Evolutionary conservation across 345 rosid genomes (phyloP), one percentile per base, ranked within the genome.

Genomic region (Brassica incana): DNA sequence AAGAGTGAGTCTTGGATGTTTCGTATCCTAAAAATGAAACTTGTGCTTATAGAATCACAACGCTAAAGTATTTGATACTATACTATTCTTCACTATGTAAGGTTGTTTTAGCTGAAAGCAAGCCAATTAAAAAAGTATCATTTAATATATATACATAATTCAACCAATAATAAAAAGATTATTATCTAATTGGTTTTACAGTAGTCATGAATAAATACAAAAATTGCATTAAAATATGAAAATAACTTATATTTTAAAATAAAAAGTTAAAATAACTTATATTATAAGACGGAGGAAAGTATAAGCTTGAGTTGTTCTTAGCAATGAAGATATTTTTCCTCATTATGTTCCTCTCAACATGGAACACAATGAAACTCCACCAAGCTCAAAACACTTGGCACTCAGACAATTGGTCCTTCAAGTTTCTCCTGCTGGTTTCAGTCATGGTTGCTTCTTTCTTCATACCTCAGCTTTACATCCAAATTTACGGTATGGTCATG

Each of bases 1-100:
- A 36, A 93, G 97, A 1, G 92, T 92, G 84, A 94, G 97, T 72
- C 83, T 92, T 16, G 97, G 98, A 84, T 90, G 97, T 82, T 94
- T 92, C 72, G 97, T 94, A 92, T 94, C 97, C 65, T 88, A 2
- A 43, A 66, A n/a, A 18, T 27, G 43, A 40, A 29, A 25, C 10
- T 71, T 38, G 45, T 52, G 38, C 6, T 62, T 65, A 75, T 27
- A 10, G 10, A 64, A 3, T 69, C 61, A 71, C 18, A 69, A 11
- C 35, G 14, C 14, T 33, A 48, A 54, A 54, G 11, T 23, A 2
- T 15, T 67, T 11, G 23, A 6, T 58, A 56, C n/a, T n/a, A n/a
- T n/a, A n/a, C 60, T 45, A 9, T 4, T 8, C 12, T 40, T 40
- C 48, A 2, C 12, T 9, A 2, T 40, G 12, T 40, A 40, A 40